Evolutionary conservation across 164 flowering plant genomes (phyloP).

Genomic region (Aristolochia contorta): DNA sequence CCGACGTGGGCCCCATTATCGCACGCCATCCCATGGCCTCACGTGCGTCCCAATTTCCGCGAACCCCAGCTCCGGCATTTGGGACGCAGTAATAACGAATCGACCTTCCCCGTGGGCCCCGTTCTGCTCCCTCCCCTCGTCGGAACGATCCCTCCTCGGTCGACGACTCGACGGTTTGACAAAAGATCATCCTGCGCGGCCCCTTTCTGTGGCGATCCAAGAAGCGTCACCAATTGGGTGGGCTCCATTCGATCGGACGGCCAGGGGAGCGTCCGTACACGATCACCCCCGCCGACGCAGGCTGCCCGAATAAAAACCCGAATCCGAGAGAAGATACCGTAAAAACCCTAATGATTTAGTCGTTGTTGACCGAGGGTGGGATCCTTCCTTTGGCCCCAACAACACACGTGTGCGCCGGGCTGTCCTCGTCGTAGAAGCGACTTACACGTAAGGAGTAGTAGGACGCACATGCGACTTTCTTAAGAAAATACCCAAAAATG

Average conservation of each 20-base stretch:
- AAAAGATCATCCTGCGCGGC: no score
- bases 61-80: not conserved
- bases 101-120: not conserved
- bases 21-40: not conserved
- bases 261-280: not conserved
- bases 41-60: not conserved
- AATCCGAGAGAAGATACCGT: not conserved
- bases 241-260: not conserved
- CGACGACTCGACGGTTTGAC: no score
- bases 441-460: conserved; percentile 24
- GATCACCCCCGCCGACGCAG: not conserved
- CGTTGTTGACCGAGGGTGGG: conserved; percentile 24
- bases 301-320: conserved; percentile 1
- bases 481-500: not conserved
- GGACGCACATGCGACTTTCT: not conserved
- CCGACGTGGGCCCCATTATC: not conserved
- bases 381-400: conserved; percentile 20
- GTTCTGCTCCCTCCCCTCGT: no score
- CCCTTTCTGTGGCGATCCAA: no score
- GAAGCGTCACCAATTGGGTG: no score
- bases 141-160: no score
- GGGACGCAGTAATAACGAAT: no score
- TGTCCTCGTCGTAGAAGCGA: conserved; percentile 18
- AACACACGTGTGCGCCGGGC: conserved; percentile 36
- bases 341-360: conserved; percentile 10